phyloP scores from a whole-genome alignment of 2,329 filamentous ascomycete genomes.

The Polytolypa hystricis region DNA sequence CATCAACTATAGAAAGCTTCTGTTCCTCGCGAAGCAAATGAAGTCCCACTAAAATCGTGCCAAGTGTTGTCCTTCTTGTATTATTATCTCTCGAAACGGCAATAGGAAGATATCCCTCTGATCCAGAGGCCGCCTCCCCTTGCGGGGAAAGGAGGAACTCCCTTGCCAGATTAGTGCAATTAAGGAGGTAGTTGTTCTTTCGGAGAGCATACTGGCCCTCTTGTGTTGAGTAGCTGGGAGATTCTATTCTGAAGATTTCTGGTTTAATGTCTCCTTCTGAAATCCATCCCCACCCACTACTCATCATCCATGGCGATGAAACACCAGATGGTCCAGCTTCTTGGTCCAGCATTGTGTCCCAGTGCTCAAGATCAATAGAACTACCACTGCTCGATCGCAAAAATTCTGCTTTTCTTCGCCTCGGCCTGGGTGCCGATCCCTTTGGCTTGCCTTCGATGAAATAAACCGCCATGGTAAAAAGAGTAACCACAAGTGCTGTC shows the following conservation, averaged over 20 bases:
- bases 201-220: conserved; percentile 19
- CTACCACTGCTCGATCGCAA: conserved; percentile 41
- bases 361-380: conserved; percentile 34
- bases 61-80: conserved; percentile 51
- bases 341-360: conserved; percentile 38
- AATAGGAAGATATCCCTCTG: conserved; percentile 56
- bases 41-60: conserved; percentile 60
- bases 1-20: conserved; percentile 58
- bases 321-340: conserved; percentile 33
- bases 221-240: conserved; percentile 5
- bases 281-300: conserved; percentile 60
- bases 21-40: conserved; percentile 85
- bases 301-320: conserved; percentile 42
- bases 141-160: conserved; percentile 52
- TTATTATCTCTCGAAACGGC: conserved; percentile 42
- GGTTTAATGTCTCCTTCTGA: conserved; percentile 43
- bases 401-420: conserved; percentile 32
- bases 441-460: conserved; percentile 37
- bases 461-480: conserved; percentile 54
- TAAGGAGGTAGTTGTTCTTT: conserved; percentile 33
- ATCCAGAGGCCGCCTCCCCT: conserved; percentile 46
- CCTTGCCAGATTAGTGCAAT: conserved; percentile 47
- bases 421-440: conserved; percentile 23
- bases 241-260: conserved; percentile 10
- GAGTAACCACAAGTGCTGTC: conserved; percentile 54